Evolutionary conservation across 2,329 filamentous ascomycete species (phyloP), one percentile per base, ranked within the genome.

Genomic region (Huntiella decipiens): DNA sequence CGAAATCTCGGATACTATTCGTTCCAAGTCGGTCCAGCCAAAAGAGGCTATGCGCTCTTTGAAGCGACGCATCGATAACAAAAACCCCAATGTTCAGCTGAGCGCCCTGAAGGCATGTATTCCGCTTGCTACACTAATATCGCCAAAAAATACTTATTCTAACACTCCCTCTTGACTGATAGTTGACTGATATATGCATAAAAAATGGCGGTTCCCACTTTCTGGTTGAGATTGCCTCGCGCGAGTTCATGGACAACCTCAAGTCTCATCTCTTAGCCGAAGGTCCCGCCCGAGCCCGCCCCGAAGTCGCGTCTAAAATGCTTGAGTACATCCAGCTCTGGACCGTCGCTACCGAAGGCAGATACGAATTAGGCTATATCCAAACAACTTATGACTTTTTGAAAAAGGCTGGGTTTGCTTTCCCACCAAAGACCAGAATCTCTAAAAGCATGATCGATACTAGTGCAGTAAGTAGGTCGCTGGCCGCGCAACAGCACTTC

Each of bases 371-470:
- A 13, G 73, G 70, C 47, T 96, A 98, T 61, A 82, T 98, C 50
- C 77, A 79, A 38, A 85, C 95, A 56, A 83, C 87, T 11, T 98
- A 96, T 63, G 76, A 70, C 53, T 77, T 70, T 28, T 63, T 98
- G 51, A 84, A 93, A 60, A 71, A 71, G 49, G 91, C 96, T 16
- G 44, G 35, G 3, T 92, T 82, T 60, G 74, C 76, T 47, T 98
- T 98, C 52, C 91, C 91, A 1, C 91, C 91, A 4, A 83, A 79
- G 56, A 76, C 79, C 36, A 77, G 82, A 19, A 81, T 98, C 38
- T 73, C 88, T n/a, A 92, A 85, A 63, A 95, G 82, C 62, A 98
- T 98, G 87, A 76, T 96, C 53, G 88, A 98, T 59, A 95, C 86
- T 59, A 94, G 80, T 56, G 91, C 91, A 51, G 85, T 93, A 73